phyloP scores from a whole-genome alignment of 345 rosid genomes.

The Dovyalis caffra region DNA sequence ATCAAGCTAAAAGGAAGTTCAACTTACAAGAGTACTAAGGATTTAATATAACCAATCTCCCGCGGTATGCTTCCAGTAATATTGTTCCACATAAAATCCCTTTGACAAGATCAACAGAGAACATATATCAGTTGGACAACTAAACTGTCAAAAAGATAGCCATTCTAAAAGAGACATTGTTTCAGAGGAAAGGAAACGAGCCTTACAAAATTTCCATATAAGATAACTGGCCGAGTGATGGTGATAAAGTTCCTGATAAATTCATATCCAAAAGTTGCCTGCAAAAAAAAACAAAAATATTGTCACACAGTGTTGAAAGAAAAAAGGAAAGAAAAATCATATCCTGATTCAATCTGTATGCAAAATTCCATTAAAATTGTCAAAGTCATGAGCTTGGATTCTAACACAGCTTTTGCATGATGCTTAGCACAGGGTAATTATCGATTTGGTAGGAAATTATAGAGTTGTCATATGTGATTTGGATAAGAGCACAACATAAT shows the following conservation, averaged over 20 bases:
- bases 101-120: conserved; percentile 27
- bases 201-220: conserved; percentile 64
- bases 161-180: background rate
- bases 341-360: background rate
- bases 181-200: conserved; percentile 5
- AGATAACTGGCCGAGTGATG: conserved; percentile 70
- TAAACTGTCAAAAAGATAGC: background rate
- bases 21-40: conserved; percentile 85
- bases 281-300: conserved; percentile 22
- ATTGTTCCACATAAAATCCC: conserved; percentile 98
- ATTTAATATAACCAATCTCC: conserved; percentile 76
- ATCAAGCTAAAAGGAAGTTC: conserved; percentile 9
- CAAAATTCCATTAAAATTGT: background rate
- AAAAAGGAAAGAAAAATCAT: background rate
- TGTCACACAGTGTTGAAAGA: background rate
- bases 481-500: background rate
- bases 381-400: background rate
- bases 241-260: conserved; percentile 77
- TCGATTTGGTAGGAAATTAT: background rate
- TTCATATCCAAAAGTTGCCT: conserved; percentile 81
- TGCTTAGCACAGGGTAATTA: background rate
- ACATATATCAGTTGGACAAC: conserved; percentile 13
- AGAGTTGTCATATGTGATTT: background rate
- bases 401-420: background rate
- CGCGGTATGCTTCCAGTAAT: conserved; percentile 79